Evolutionary conservation across 345 rosid species (phyloP).

Genomic region (Euclidium syriacum): DNA sequence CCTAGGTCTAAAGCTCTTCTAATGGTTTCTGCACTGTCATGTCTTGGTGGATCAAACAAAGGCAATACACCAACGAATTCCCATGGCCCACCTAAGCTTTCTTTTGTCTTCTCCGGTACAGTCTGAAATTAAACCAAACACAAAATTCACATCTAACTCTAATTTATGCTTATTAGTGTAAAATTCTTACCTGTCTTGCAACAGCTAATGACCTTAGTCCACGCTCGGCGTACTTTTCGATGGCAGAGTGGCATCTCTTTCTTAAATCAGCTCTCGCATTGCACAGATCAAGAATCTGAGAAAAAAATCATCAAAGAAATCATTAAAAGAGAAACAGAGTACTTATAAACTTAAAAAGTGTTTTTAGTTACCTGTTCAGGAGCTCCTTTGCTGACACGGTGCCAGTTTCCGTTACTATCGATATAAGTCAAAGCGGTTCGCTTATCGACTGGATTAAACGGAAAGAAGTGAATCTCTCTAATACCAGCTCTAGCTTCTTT

Average conservation of each 20-base stretch:
- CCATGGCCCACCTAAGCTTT: conserved; percentile 71
- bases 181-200: conserved; percentile 57
- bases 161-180: not conserved
- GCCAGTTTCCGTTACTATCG: conserved; percentile 67
- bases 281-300: conserved; percentile 60
- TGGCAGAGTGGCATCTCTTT: conserved; percentile 54
- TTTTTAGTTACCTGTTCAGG: conserved; percentile 77
- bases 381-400: conserved; percentile 84
- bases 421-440: conserved; percentile 76
- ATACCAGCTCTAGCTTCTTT: conserved; percentile 80
- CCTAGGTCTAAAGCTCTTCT: conserved; percentile 85
- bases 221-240: conserved; percentile 74
- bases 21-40: conserved; percentile 96
- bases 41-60: conserved; percentile 91
- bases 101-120: conserved; percentile 69
- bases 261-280: conserved; percentile 50
- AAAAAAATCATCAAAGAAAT: not conserved
- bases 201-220: conserved; percentile 80
- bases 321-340: not conserved
- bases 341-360: not conserved
- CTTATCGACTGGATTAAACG: conserved; percentile 83
- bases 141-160: not conserved
- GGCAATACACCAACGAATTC: conserved; percentile 73
- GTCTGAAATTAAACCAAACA: conserved; percentile 25
- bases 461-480: conserved; percentile 72